Evolutionary conservation across 129 eudicot genomes (phyloP).

Genomic region (Sambucus nigra): DNA sequence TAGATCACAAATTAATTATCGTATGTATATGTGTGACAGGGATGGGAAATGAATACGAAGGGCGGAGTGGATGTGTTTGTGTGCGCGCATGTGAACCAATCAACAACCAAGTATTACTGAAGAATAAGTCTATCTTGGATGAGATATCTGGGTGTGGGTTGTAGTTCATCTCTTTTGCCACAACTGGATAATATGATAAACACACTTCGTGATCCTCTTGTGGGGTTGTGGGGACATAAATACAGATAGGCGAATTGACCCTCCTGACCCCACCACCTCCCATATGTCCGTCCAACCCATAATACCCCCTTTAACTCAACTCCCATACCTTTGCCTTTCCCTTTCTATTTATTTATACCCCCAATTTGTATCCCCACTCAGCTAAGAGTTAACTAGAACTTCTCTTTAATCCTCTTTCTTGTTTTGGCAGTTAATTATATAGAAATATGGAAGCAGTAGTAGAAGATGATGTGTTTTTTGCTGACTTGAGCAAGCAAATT

Average conservation of each 20-base stretch:
- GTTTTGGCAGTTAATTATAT: too few species aligned
- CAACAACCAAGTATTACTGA: conserved; percentile 57
- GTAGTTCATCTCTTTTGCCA: conserved; percentile 40
- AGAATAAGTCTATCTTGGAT: conserved; percentile 48
- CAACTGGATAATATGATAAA: conserved; percentile 61
- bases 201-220: conserved; percentile 35
- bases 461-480: conserved; percentile 88
- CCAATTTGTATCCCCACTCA: conserved; percentile 14
- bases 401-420: neutral
- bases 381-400: neutral
- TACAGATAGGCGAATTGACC: conserved; percentile 53
- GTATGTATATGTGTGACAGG: too few species aligned
- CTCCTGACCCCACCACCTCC: conserved; percentile 44
- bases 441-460: conserved; percentile 27
- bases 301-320: neutral
- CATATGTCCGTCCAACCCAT: conserved; percentile 30
- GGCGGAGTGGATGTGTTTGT: too few species aligned
- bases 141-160: conserved; percentile 41
- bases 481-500: conserved; percentile 78
- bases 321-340: conserved; percentile 13
- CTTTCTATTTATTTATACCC: conserved; percentile 20
- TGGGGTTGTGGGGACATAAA: conserved; percentile 32
- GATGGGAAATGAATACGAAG: too few species aligned
- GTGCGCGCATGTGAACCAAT: too few species aligned
- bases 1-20: too few species aligned